Percentiles rank a stretch among this genome's conserved stretches.
phyloP scores from a whole-genome alignment of 1,284 basidiomycete species.

The Austroboletus olivaceoglutinosus region DNA sequence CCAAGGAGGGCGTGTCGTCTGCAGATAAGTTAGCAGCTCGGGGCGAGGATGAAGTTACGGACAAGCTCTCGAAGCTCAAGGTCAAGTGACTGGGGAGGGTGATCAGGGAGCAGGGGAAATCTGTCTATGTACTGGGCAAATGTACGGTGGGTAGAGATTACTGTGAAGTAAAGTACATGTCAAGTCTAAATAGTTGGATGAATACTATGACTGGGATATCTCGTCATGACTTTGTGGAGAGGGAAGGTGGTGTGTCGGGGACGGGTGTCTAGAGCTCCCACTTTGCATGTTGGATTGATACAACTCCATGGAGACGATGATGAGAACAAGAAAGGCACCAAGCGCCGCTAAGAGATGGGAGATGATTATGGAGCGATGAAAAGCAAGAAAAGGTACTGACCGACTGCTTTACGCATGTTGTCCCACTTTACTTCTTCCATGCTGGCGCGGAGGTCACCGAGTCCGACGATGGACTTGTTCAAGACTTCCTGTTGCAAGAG shows the following conservation, averaged over 20 bases:
- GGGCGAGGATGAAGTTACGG: conserved; percentile 36
- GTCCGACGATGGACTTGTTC: conserved; percentile 80
- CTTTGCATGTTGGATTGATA: conserved; percentile 38
- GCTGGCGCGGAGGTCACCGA: conserved; percentile 84
- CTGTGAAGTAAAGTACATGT: conserved; percentile 19
- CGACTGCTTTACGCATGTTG: conserved; percentile 82
- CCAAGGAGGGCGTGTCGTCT: neutral
- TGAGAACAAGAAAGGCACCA: conserved; percentile 60
- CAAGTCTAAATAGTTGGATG: neutral
- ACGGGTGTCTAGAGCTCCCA: conserved; percentile 25
- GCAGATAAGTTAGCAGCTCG: neutral
- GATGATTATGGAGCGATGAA: neutral
- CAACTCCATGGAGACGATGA: conserved; percentile 68
- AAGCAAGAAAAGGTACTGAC: conserved; percentile 44
- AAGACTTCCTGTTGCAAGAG: conserved; percentile 60
- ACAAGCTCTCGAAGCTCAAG: conserved; percentile 45
- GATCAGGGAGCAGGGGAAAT: neutral
- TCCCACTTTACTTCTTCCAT: conserved; percentile 92
- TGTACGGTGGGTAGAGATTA: conserved; percentile 12
- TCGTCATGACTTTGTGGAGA: conserved; percentile 16
- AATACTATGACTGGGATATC: conserved; percentile 17
- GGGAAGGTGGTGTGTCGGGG: conserved; percentile 8
- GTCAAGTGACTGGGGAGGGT: conserved; percentile 17
- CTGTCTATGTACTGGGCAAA: neutral
- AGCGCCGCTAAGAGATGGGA: conserved; percentile 50